Base-by-base conservation (phyloP, 1,284 basidiomycete genomes). In the Ceratobasidium papillatum region DNA sequence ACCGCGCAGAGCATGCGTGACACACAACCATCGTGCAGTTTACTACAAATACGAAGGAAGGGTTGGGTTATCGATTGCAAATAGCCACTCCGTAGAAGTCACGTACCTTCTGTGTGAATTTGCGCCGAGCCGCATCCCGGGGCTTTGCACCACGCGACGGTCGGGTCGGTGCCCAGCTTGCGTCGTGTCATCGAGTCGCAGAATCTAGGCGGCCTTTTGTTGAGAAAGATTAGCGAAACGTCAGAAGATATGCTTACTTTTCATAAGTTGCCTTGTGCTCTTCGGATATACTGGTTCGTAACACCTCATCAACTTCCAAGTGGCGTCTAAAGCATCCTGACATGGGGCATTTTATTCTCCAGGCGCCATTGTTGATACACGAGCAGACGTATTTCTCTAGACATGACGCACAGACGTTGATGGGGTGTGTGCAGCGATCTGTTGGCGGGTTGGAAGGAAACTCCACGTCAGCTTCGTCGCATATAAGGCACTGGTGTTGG, bases 81-180 rank as follows among this genome's bases (percentile, higher is more conserved):
- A n/a, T n/a, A n/a, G n/a, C n/a, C n/a, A n/a, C n/a, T n/a, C n/a
- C n/a, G n/a, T 19, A 41, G 19, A 3, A 14, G 19, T 2, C 19
- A 25, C 63, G 9, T 12, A 59, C 68, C 68, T 59, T 54, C 68
- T 49, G 43, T 38, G 56, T 71, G 68, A 7, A 71, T 71, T 38
- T 71, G 68, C 3, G 52, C 68, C 17, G 68, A 58, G 25, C 56
- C 54, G 47, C 68, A 71, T 47, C 41, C 68, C 8, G 68, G 68
- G 12, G 68, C 68, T 32, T 54, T 54, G 43, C 68, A 71, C 68
- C 68, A 71, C 38, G 56, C 68, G 5, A 59, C 27, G 12, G 9
- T 36, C 14, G 34, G 14, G 7, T 71, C 68, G 4, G 32, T 32
- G 8, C 59, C 34, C 22, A 71, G 56, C 2, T 30, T 27, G 11